Evolutionary conservation across 2,329 filamentous ascomycete species (phyloP), one percentile per base, ranked within the genome.

Genomic region (Nakataea oryzae): DNA sequence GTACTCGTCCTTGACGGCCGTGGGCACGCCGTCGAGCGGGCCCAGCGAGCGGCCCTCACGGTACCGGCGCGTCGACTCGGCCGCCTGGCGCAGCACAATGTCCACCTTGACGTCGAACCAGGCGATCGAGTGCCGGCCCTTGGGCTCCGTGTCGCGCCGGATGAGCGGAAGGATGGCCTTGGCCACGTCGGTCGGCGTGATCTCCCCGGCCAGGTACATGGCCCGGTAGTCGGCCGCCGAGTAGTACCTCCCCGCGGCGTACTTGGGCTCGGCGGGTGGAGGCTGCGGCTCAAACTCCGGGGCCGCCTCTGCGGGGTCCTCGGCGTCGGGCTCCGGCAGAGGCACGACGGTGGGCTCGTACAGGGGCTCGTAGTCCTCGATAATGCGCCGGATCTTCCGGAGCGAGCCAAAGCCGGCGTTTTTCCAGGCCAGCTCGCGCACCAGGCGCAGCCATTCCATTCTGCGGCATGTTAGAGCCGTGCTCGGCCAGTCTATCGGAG

Each of bases 1-100:
- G 59, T 89, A 84, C 70, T 92, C 88, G 67, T 93, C 89, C 74
- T 93, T 93, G 59, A 91, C 81, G 0, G 84, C 87, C 6, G 91
- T 82, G 0, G 89, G 89, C 0, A 93, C 81, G 9, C 89, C 90
- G 67, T 92, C 89, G 0, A 93, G 76, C 0, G 83, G 78, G 0
- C 87, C 83, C 3, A 90, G 73, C 0, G 86, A 77, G 62, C 79
- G 79, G 1, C 83, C 81, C 57, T 81, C 76, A 65, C 81, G 74
- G 68, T 81, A 81, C 1, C 79, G 71, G 50, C 70, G 64, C 0
- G 79, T 79, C 0, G 79, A 80, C 3, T 70, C 78, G 30, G 73
- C 72, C 3, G 79, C 79, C 0, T 78, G 75, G 54, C 71, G 70
- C 61, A 79, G 67, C 1, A 79, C 75, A 12, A 71, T 68, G 21